phyloP scores from a whole-genome alignment of 2,329 filamentous ascomycete genomes.

The Penicillium oxalicum region DNA sequence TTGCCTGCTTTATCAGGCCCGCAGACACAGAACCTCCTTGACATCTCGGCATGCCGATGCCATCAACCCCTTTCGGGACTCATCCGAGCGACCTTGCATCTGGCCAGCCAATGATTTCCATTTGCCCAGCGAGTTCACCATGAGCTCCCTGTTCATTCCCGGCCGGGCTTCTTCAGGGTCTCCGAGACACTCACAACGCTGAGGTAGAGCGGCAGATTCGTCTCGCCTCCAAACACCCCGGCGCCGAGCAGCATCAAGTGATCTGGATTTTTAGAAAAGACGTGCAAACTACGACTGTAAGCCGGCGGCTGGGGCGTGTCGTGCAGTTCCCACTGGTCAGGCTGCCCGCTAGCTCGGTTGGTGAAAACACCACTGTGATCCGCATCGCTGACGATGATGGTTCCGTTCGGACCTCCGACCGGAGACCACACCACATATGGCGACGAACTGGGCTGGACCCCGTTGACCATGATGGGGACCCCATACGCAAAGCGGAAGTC shows the following conservation, averaged over 20 bases:
- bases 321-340: slow-evolving; percentile 20
- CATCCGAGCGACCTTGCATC: too few relatives aligned
- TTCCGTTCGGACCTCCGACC: slow-evolving; percentile 39
- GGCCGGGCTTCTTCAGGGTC: neutral
- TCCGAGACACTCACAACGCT: slow-evolving; percentile 6
- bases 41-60: too few relatives aligned
- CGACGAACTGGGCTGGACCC: slow-evolving; percentile 22
- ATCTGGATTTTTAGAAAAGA: slow-evolving; percentile 7
- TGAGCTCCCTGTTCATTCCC: neutral
- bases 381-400: slow-evolving; percentile 41
- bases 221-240: slow-evolving; percentile 3
- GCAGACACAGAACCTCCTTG: too few relatives aligned
- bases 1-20: too few relatives aligned
- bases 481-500: slow-evolving; percentile 6
- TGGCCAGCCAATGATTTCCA: too few relatives aligned
- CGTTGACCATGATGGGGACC: slow-evolving; percentile 29
- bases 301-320: slow-evolving; percentile 14
- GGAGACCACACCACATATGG: slow-evolving; percentile 45
- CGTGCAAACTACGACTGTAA: slow-evolving; percentile 25
- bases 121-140: too few relatives aligned
- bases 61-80: too few relatives aligned
- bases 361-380: slow-evolving; percentile 38
- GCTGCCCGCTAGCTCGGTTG: slow-evolving; percentile 39
- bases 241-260: slow-evolving; percentile 13
- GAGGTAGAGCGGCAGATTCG: slow-evolving; percentile 5